Conservation (phyloP, 2,329 filamentous ascomycete genomes). For the Coleophoma eucalyptorum region DNA sequence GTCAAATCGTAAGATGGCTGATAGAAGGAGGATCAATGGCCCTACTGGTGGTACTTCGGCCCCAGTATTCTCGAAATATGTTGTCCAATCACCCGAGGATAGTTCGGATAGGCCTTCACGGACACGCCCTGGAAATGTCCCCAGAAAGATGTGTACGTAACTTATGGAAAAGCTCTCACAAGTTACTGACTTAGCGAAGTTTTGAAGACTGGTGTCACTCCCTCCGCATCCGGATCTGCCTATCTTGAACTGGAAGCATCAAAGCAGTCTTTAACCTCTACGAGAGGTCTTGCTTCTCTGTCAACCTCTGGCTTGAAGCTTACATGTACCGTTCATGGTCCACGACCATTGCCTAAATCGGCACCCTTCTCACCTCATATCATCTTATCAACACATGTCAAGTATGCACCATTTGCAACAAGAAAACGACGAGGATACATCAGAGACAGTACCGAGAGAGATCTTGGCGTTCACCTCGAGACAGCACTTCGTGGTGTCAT, state of each 20-base stretch:
- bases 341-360: constrained; percentile 82
- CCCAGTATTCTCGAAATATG: constrained; percentile 60
- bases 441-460: constrained; percentile 80
- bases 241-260: constrained; percentile 66
- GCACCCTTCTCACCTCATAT: constrained; percentile 91
- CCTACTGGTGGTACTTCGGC: constrained; percentile 73
- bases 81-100: constrained; percentile 40
- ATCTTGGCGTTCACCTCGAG: constrained; percentile 87
- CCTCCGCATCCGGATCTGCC: constrained; percentile 89
- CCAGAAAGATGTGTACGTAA: constrained; percentile 81
- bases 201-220: constrained; percentile 86
- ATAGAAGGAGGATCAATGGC: constrained; percentile 87
- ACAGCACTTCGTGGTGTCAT: constrained; percentile 85
- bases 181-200: constrained; percentile 45
- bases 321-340: constrained; percentile 89
- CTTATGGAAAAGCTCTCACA: neutral
- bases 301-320: constrained; percentile 71
- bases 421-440: constrained; percentile 79
- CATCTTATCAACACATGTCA: constrained; percentile 88
- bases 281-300: constrained; percentile 41
- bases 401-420: constrained; percentile 93
- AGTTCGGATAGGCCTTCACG: constrained; percentile 45
- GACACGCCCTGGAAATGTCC: constrained; percentile 61
- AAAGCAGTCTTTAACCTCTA: constrained; percentile 39
- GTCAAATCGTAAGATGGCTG: constrained; percentile 53